Evolutionary conservation across 2,329 filamentous ascomycete genomes (phyloP).

Genomic region (Blumeriella jaapii): DNA sequence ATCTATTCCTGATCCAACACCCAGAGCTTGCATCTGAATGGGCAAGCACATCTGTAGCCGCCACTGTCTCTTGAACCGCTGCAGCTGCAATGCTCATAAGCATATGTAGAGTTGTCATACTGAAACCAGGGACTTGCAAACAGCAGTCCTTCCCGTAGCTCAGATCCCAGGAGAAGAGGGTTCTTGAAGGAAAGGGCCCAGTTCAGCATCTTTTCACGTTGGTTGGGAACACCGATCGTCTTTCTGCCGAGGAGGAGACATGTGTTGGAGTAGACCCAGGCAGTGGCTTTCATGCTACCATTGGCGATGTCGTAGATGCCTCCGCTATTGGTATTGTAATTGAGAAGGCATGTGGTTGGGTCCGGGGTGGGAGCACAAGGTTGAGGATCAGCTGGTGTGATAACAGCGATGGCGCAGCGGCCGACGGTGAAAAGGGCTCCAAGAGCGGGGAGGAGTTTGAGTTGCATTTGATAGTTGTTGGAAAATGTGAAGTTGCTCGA

Average conservation of each 20-base stretch:
- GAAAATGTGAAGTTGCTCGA: too few species aligned
- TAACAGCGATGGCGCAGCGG: background rate
- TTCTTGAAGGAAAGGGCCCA: slow-evolving; percentile 2
- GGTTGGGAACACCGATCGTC: background rate
- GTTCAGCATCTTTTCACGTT: background rate
- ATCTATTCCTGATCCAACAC: background rate
- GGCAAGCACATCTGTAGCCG: slow-evolving; percentile 1
- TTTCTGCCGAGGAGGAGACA: slow-evolving; percentile 2
- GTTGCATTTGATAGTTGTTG: background rate
- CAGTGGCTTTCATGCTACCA: background rate
- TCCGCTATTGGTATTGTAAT: slow-evolving; percentile 4
- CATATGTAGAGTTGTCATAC: slow-evolving; percentile 1
- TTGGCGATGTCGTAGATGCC: background rate
- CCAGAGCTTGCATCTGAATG: slow-evolving; percentile 1
- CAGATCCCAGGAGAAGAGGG: slow-evolving; percentile 1
- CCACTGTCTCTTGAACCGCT: background rate
- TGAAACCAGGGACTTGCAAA: slow-evolving; percentile 1
- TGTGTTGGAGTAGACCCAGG: slow-evolving; percentile 2
- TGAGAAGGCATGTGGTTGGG: slow-evolving; percentile 1
- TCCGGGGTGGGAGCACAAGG: background rate
- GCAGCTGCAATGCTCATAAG: slow-evolving; percentile 1
- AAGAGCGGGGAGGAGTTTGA: background rate
- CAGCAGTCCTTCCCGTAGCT: background rate
- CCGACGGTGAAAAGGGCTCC: background rate
- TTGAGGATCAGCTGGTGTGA: background rate